A percentile compares a stretch with the other conserved stretches of the same genome.
These are phyloP conservation scores for Coccomyxa sp. DNA, from an alignment of 139 green algal species.

Conservation along the genomic window DNA sequence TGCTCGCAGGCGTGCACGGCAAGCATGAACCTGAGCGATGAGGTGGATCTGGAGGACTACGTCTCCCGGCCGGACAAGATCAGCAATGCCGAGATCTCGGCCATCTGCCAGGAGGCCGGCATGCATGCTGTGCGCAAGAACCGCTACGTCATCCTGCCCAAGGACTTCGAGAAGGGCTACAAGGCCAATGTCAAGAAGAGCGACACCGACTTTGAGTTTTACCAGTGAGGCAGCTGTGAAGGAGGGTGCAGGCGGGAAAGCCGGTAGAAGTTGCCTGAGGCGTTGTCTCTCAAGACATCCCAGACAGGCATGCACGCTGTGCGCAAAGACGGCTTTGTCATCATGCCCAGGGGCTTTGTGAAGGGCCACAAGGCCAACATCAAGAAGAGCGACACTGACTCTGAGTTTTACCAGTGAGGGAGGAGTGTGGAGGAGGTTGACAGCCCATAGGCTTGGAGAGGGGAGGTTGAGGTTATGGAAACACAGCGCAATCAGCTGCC, in stretches of 20 bases:
- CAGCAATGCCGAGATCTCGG: conserved; percentile 89
- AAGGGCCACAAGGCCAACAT: conserved; percentile 97
- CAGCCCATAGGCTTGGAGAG: too few relatives aligned
- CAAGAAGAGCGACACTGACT: conserved; percentile 85
- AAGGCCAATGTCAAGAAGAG: conserved; percentile 92
- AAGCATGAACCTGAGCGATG: conserved; percentile 97
- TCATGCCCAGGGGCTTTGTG: conserved; percentile 99
- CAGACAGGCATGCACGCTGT: conserved; percentile 91
- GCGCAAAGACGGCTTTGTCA: conserved; percentile 96
- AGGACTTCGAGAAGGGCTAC: conserved; percentile 99
- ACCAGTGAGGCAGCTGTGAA: conserved; percentile 74
- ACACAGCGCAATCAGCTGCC: too few relatives aligned
- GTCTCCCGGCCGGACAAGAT: conserved; percentile 97
- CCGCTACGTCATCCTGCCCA: conserved; percentile 98
- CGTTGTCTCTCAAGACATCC: too few relatives aligned
- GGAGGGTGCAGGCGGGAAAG: too few relatives aligned
- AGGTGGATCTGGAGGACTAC: conserved; percentile 99
- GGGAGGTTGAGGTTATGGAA: too few relatives aligned
- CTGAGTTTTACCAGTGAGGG: conserved; percentile 95
- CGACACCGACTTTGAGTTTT: conserved; percentile 95
- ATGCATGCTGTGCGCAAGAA: conserved; percentile 95
- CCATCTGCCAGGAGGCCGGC: conserved; percentile 86
- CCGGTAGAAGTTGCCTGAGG: too few relatives aligned
- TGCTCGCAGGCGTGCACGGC: conserved; percentile 84
- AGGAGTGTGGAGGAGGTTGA: too few relatives aligned